A percentile compares a stretch with the other conserved stretches of the same genome.
Evolutionary conservation across 805 yeast species (phyloP).

Genomic region (Wickerhamiella azyma): DNA sequence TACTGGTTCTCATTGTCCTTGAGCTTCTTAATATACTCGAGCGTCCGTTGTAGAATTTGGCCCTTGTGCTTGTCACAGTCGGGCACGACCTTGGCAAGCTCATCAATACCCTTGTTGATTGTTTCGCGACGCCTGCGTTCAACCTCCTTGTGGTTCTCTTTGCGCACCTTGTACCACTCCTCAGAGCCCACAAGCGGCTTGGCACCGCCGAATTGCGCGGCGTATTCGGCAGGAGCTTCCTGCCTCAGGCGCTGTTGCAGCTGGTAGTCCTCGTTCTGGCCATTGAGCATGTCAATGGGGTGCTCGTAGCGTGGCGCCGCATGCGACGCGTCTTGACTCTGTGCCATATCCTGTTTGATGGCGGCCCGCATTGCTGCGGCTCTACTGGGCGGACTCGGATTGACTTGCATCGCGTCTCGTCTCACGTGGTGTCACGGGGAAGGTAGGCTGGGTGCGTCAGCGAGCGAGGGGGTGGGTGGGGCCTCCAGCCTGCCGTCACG

Average conservation of each 20-base stretch:
- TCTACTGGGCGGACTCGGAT: constrained; percentile 10
- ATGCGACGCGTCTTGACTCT: neutral
- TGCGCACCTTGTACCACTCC: constrained; percentile 72
- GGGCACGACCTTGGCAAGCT: constrained; percentile 34
- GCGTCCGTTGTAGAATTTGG: constrained; percentile 74
- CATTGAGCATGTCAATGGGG: constrained; percentile 7
- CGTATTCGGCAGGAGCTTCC: neutral
- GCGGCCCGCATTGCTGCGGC: neutral
- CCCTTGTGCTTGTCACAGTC: constrained; percentile 52
- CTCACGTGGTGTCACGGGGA: constrained; percentile 14
- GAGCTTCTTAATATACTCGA: constrained; percentile 77
- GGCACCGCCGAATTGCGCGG: neutral
- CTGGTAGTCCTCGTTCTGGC: constrained; percentile 6
- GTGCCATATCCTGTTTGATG: neutral
- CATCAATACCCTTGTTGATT: constrained; percentile 27
- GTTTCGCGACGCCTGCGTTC: constrained; percentile 23
- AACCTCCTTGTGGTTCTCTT: constrained; percentile 61
- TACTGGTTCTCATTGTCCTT: constrained; percentile 81
- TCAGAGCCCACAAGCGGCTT: constrained; percentile 64
- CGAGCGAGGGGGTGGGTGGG: too few species aligned
- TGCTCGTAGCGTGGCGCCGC: neutral
- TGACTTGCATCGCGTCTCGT: constrained; percentile 8
- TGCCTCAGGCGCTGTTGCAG: neutral
- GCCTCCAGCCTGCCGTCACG: too few species aligned
- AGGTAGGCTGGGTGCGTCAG: neutral